phyloP scores from a whole-genome alignment of 805 yeast genomes.

The Candida insectalens region DNA sequence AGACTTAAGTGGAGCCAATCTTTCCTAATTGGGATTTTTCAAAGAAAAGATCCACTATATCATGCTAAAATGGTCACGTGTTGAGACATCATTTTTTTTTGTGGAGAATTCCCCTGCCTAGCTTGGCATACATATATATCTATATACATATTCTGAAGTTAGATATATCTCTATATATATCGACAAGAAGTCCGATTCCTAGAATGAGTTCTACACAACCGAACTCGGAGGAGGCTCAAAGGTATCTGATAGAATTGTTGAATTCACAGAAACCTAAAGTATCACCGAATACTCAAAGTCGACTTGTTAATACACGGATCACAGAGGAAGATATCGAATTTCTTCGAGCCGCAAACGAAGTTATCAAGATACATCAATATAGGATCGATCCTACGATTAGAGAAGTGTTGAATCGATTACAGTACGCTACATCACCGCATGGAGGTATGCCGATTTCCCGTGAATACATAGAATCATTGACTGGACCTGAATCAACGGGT shows the following conservation, averaged over 20 bases:
- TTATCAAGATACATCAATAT: conserved; percentile 31
- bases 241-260: conserved; percentile 16
- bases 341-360: conserved; percentile 52
- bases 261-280: conserved; percentile 21
- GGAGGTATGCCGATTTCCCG: conserved; percentile 35
- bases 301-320: conserved; percentile 12
- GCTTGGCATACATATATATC: too few species aligned
- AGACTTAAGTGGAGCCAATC: too few species aligned
- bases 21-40: too few species aligned
- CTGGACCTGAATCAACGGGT: neutral
- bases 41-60: too few species aligned
- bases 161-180: too few species aligned
- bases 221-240: conserved; percentile 15
- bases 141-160: too few species aligned
- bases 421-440: conserved; percentile 50
- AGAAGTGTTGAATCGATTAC: conserved; percentile 47
- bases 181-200: too few species aligned
- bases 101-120: too few species aligned
- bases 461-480: conserved; percentile 11
- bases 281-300: conserved; percentile 12
- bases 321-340: conserved; percentile 45
- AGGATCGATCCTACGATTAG: conserved; percentile 55
- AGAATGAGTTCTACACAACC: too few species aligned
- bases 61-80: too few species aligned
- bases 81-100: too few species aligned